Evolutionary conservation across 2,329 filamentous ascomycete species (phyloP).

Genomic region (Fusarium penzigii): DNA sequence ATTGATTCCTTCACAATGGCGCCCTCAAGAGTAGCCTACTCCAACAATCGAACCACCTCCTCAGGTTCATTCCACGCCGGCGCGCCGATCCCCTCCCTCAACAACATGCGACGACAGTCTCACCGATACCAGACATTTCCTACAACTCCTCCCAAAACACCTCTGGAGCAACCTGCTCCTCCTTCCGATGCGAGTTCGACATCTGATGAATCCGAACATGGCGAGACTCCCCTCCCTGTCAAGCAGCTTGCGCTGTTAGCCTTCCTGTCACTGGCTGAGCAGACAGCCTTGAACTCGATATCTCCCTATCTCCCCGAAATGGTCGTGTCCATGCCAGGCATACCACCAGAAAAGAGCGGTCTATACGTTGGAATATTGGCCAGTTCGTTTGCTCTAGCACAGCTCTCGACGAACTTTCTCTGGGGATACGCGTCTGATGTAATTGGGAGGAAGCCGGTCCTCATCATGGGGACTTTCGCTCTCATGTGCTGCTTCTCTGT

Average conservation of each 20-base stretch:
- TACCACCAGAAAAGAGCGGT: conserved; percentile 70
- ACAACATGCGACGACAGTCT: conserved; percentile 39
- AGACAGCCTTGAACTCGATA: conserved; percentile 96
- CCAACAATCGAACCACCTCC: conserved; percentile 30
- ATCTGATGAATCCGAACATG: conserved; percentile 38
- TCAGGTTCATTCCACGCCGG: conserved; percentile 55
- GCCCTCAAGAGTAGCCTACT: conserved; percentile 14
- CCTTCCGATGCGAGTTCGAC: conserved; percentile 28
- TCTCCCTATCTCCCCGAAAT: conserved; percentile 93
- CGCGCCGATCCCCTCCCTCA: conserved; percentile 46
- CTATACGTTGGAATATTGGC: conserved; percentile 90
- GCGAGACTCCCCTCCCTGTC: conserved; percentile 75
- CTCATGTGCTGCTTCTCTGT: conserved; percentile 78
- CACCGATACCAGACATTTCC: conserved; percentile 82
- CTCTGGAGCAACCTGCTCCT: conserved; percentile 50
- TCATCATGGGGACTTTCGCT: conserved; percentile 78
- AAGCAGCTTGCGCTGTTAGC: conserved; percentile 83
- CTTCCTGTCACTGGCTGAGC: conserved; percentile 86
- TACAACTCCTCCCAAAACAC: conserved; percentile 68
- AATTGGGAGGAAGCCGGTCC: conserved; percentile 71
- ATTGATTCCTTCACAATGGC: conserved; percentile 16
- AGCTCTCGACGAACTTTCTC: conserved; percentile 84
- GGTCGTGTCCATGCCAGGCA: conserved; percentile 81
- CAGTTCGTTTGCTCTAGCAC: conserved; percentile 87
- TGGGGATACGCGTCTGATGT: conserved; percentile 61